Evolutionary conservation across 768 basidiomycete species (phyloP).

Genomic region (Lepiota brunneoincarnata): DNA sequence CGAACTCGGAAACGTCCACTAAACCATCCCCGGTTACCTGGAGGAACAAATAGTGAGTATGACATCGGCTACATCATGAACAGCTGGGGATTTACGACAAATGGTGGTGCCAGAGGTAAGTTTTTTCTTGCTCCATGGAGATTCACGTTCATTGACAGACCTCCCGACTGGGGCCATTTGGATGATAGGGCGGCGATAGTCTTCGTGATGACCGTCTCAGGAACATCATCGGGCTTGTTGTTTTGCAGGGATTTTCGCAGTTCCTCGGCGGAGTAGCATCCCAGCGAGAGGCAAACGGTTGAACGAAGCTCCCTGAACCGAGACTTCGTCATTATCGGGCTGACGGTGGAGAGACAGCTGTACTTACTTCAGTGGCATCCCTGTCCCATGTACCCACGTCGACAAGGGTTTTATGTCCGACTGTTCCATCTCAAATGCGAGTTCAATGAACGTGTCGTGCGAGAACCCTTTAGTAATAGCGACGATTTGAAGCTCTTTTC

Average conservation of each 20-base stretch:
- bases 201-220: neutral
- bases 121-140: conserved; percentile 24
- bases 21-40: conserved; percentile 46
- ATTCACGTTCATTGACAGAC: conserved; percentile 31
- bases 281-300: conserved; percentile 44
- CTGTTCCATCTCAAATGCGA: conserved; percentile 24
- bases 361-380: conserved; percentile 26
- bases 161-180: conserved; percentile 41
- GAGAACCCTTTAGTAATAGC: conserved; percentile 14
- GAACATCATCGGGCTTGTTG: conserved; percentile 18
- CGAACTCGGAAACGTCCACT: conserved; percentile 49
- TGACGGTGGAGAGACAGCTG: neutral
- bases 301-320: conserved; percentile 27
- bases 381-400: conserved; percentile 34
- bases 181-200: conserved; percentile 25
- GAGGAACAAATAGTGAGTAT: no score
- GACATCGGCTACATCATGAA: neutral
- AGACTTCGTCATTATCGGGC: neutral
- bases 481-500: conserved; percentile 15
- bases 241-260: conserved; percentile 11
- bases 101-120: conserved; percentile 42
- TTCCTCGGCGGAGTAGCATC: conserved; percentile 36
- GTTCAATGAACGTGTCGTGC: conserved; percentile 12
- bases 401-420: conserved; percentile 23
- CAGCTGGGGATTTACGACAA: conserved; percentile 25